Evolutionary conservation across 1,284 basidiomycete species (phyloP).

Genomic region (Paramarasmius palmivorus): DNA sequence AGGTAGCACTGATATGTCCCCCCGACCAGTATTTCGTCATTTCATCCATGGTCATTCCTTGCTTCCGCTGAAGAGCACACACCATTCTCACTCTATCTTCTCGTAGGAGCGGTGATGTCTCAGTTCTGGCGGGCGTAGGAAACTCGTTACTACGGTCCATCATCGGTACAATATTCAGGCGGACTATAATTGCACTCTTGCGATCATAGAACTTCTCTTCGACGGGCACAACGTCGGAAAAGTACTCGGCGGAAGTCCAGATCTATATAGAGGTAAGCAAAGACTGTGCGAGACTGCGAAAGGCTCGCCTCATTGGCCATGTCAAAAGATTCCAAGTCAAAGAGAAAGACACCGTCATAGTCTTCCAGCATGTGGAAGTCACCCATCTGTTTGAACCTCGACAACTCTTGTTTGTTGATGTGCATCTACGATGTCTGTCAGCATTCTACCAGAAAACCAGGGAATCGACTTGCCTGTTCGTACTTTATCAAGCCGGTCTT

Average conservation of each 20-base stretch:
- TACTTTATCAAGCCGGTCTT: neutral
- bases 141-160: no score
- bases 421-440: no score
- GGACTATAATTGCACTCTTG: neutral
- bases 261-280: no score
- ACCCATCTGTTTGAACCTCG: neutral
- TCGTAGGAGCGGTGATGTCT: no score
- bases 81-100: neutral
- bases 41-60: neutral
- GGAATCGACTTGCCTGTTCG: no score
- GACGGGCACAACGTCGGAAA: neutral
- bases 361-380: neutral
- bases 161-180: neutral
- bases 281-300: no score
- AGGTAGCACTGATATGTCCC: neutral
- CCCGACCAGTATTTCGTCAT: neutral
- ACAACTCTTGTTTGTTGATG: no score
- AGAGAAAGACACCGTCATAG: neutral
- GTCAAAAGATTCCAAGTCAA: no score
- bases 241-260: neutral
- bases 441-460: no score
- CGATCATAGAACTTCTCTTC: neutral
- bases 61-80: neutral
- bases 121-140: no score
- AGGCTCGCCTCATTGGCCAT: no score